phyloP scores from a whole-genome alignment of 805 yeast genomes.

The Suhomyces faveliae region DNA sequence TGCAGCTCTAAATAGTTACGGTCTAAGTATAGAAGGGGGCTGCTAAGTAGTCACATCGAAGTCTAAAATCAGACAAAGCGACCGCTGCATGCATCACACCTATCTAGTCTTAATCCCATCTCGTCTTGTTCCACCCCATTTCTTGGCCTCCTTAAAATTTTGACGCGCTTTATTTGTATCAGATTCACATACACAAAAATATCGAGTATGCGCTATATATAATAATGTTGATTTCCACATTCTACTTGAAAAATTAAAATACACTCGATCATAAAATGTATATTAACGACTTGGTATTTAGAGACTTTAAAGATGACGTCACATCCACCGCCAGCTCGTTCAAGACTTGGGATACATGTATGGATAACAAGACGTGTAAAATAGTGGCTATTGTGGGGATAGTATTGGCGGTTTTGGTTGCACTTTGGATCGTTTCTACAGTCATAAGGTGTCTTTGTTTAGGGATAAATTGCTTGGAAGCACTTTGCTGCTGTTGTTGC shows the following conservation, averaged over 20 bases:
- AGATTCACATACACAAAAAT: background rate
- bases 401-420: slow-evolving; percentile 52
- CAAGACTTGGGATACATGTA: slow-evolving; percentile 72
- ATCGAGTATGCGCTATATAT: background rate
- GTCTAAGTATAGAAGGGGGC: background rate
- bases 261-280: slow-evolving; percentile 7
- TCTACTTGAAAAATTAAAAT: background rate
- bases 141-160: background rate
- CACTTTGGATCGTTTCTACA: slow-evolving; percentile 55
- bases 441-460: slow-evolving; percentile 59
- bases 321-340: slow-evolving; percentile 50
- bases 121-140: background rate
- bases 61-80: background rate
- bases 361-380: slow-evolving; percentile 74
- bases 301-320: slow-evolving; percentile 17
- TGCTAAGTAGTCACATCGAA: background rate
- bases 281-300: slow-evolving; percentile 6
- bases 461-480: slow-evolving; percentile 45
- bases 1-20: background rate
- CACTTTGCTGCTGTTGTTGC: slow-evolving; percentile 49
- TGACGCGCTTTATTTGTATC: background rate
- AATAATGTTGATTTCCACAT: background rate
- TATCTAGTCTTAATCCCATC: background rate
- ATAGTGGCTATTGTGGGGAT: slow-evolving; percentile 75
- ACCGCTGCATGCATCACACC: background rate